Base-by-base conservation (phyloP, 202 grass and related monocot genomes). In the Bolboschoenoplectus hybrid region DNA sequence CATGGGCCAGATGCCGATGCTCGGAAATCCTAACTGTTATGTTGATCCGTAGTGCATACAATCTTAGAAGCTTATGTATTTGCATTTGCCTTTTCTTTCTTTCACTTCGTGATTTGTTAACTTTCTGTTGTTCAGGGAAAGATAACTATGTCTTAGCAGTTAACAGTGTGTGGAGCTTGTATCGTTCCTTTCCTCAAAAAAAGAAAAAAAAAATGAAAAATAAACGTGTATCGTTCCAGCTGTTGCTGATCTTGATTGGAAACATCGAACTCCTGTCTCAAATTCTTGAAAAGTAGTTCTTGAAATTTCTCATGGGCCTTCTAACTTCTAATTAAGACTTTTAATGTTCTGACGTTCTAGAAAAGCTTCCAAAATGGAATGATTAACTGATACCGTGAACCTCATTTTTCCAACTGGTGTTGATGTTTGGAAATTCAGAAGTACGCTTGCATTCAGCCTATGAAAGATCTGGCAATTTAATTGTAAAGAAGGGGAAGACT, bases 21-120 rank as follows among this genome's bases (percentile, higher is more conserved):
- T 97, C 6, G 88, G 91, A 9, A 88, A 86, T 10, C 84, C 91
- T 2, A 57, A 63, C 56, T 95, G 95, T 89, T 32, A 87, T 75
- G 93, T 94, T 14, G 88, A 95, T 20, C 82, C 82, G 36, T 84
- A 84, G 35, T 61, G 51, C 53, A 20, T 58, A 41, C 3, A 44
- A 61, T 68, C 2, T 40, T 60, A 9, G 16, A 79, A 79, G 13
- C 74, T 43, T 32, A 9, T 57, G 75, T 61, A 1, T 41, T 60
- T 80, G 75, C 36, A 16, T 60, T 36, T 57, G 35, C 2, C 35
- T 79, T 79, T 5, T 52, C 20, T 78, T 40, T 40, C 6, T 58
- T 78, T 40, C 5, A 11, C 52, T 41, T 26, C n/a, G 3, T 80
- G 16, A 80, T 80, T 60, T 80, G 75, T 80, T 55, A 56, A 73